phyloP scores from a whole-genome alignment of 2,329 filamentous ascomycete species.

The Mollisia scopiformis region DNA sequence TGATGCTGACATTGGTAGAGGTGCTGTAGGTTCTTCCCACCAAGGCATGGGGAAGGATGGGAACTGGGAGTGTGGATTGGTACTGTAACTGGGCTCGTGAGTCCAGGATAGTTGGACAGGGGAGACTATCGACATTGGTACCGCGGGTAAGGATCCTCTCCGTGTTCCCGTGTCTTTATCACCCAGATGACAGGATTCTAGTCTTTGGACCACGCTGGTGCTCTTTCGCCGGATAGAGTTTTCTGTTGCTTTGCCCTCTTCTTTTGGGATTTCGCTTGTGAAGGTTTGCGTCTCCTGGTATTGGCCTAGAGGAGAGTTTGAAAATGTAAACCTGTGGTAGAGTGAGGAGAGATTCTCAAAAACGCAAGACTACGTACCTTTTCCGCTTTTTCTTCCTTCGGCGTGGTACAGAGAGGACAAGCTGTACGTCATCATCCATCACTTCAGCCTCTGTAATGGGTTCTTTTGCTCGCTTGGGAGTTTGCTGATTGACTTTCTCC shows the following conservation, averaged over 20 bases:
- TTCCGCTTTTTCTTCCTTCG: constrained; percentile 41
- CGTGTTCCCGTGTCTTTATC: constrained; percentile 6
- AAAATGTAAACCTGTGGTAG: not conserved
- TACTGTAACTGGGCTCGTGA: not conserved
- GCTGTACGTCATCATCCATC: constrained; percentile 46
- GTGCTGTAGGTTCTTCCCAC: constrained; percentile 13
- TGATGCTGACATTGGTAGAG: constrained; percentile 2
- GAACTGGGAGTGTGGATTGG: constrained; percentile 1
- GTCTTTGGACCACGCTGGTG: constrained; percentile 17
- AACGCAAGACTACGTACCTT: constrained; percentile 18
- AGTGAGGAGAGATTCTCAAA: not conserved
- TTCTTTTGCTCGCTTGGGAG: not conserved
- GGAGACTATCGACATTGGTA: not conserved
- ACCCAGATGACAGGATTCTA: constrained; percentile 22
- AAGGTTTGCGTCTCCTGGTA: not conserved
- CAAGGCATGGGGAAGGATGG: constrained; percentile 10
- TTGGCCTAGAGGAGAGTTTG: constrained; percentile 1
- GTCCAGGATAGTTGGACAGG: constrained; percentile 6
- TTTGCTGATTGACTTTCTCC: not conserved
- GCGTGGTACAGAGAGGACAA: constrained; percentile 47
- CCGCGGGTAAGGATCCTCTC: constrained; percentile 20
- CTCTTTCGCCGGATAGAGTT: constrained; percentile 9
- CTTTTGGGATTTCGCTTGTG: not conserved
- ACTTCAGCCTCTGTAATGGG: not conserved
- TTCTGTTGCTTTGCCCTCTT: not conserved